Evolutionary conservation across 2,329 filamentous ascomycete species (phyloP).

Genomic region (Fusarium scirpi): DNA sequence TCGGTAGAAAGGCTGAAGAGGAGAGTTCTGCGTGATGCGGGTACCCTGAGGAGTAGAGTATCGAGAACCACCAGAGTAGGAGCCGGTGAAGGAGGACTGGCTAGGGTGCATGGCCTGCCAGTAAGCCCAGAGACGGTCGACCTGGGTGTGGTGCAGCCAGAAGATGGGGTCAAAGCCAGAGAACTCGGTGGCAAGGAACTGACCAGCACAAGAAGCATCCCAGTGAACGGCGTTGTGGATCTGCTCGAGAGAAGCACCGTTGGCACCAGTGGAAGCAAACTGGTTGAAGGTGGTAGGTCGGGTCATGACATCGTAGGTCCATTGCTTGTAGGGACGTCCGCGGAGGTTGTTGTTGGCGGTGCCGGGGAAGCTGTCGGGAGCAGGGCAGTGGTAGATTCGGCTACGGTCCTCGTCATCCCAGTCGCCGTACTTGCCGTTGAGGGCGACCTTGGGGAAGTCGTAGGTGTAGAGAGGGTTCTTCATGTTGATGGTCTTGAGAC

Average conservation of each 20-base stretch:
- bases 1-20: slow-evolving; percentile 64
- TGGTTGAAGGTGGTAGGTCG: slow-evolving; percentile 52
- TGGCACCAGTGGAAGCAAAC: slow-evolving; percentile 52
- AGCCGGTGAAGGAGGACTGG: slow-evolving; percentile 51
- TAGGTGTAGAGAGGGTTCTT: slow-evolving; percentile 67
- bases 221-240: slow-evolving; percentile 59
- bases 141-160: slow-evolving; percentile 66
- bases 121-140: slow-evolving; percentile 73
- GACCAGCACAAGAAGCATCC: slow-evolving; percentile 55
- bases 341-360: slow-evolving; percentile 54
- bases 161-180: slow-evolving; percentile 62
- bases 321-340: slow-evolving; percentile 53
- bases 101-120: slow-evolving; percentile 60
- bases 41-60: slow-evolving; percentile 58
- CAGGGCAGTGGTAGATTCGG: slow-evolving; percentile 57
- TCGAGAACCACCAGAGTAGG: slow-evolving; percentile 51
- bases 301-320: slow-evolving; percentile 58
- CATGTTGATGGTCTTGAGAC: slow-evolving; percentile 51
- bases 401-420: slow-evolving; percentile 47
- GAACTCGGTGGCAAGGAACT: slow-evolving; percentile 56
- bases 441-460: slow-evolving; percentile 57
- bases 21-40: slow-evolving; percentile 57
- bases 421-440: slow-evolving; percentile 55
- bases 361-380: slow-evolving; percentile 54
- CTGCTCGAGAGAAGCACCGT: slow-evolving; percentile 57